Base-by-base conservation (phyloP, 2,329 filamentous ascomycete genomes). In the Alternaria postmessia region DNA sequence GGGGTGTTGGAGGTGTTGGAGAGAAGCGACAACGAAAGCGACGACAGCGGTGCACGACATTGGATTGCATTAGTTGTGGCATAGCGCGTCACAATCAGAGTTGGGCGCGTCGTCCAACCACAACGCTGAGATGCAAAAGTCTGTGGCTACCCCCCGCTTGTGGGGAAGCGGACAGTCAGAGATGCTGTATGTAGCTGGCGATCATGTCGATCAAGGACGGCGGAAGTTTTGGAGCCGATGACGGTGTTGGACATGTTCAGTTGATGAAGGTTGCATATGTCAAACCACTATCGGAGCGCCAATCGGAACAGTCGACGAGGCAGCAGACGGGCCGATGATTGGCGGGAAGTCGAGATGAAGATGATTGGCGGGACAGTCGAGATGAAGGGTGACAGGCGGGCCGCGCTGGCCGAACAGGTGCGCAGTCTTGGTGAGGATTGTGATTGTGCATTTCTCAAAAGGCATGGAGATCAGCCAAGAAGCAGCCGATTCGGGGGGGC, bases 301-400 rank as follows among this genome's bases (percentile, higher is more conserved):
- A 36, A 36, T 36, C 32, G 32, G 32, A 36, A 36, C 5, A 14
- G 6, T 14, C 32, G 32, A 36, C 32, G 32, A 36, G 2, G 1
- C 7, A 20, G 18, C 46, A 49, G 5, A 49, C 24, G 32, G 46
- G 14, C 46, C 46, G 32, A 49, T 36, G 46, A 38, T 49, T 49
- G 46, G 46, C 30, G 32, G 20, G 46, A 32, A 48, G 36, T 24
- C 24, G 5, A 24, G 24, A 24, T 24, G 24, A 24, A 7, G 24
- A 24, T 24, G 24, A 24, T 24, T 24, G 48, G 48, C 24, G 48
- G 24, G 18, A n/a, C 34, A 26, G 34, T 39, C 49, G 49, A 51
- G 49, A 41, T 41, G 49, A 41, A 51, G 32, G 36, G 36, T 41
- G 49, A 41, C 36, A 41, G 34, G 48, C 48, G 48, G 48, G 48